Evolutionary conservation across 2,329 filamentous ascomycete genomes (phyloP).

Genomic region (Ophiostoma australiae): DNA sequence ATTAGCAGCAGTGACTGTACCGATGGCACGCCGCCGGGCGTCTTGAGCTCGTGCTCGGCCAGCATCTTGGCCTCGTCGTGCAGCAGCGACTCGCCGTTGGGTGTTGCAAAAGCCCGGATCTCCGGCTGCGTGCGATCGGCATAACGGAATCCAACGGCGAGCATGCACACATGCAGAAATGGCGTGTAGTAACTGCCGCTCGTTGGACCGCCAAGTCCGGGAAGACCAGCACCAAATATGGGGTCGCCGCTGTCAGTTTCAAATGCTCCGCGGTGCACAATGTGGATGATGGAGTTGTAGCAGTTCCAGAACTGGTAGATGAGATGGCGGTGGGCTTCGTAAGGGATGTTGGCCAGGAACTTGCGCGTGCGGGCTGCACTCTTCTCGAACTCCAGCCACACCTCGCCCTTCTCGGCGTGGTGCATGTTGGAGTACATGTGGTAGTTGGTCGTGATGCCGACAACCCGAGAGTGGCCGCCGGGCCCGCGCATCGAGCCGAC

Average conservation of each 20-base stretch:
- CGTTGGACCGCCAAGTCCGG: slow-evolving; percentile 14
- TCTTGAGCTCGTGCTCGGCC: slow-evolving; percentile 22
- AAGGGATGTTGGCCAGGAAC: slow-evolving; percentile 19
- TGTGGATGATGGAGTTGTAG: slow-evolving; percentile 28
- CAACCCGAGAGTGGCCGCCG: slow-evolving; percentile 21
- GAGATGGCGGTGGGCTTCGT: slow-evolving; percentile 27
- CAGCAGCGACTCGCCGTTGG: slow-evolving; percentile 25
- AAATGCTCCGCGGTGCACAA: slow-evolving; percentile 25
- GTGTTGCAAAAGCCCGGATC: slow-evolving; percentile 23
- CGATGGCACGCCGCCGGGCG: slow-evolving; percentile 24
- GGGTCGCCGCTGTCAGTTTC: slow-evolving; percentile 22
- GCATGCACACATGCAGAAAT: neutral
- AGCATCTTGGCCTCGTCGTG: slow-evolving; percentile 27
- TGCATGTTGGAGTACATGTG: slow-evolving; percentile 24
- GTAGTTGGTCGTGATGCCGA: slow-evolving; percentile 25
- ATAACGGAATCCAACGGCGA: neutral
- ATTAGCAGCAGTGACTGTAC: slow-evolving; percentile 26
- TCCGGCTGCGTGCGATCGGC: slow-evolving; percentile 21
- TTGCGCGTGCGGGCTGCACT: neutral
- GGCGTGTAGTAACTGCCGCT: slow-evolving; percentile 1
- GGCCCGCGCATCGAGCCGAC: slow-evolving; percentile 16
- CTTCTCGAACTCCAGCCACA: neutral
- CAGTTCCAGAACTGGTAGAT: slow-evolving; percentile 27
- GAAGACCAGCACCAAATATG: slow-evolving; percentile 14
- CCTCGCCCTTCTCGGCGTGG: slow-evolving; percentile 21